Evolutionary conservation across 1,139 yeast species (phyloP), one percentile per base, ranked within the genome.

Genomic region (Kodamaea fungicola): DNA sequence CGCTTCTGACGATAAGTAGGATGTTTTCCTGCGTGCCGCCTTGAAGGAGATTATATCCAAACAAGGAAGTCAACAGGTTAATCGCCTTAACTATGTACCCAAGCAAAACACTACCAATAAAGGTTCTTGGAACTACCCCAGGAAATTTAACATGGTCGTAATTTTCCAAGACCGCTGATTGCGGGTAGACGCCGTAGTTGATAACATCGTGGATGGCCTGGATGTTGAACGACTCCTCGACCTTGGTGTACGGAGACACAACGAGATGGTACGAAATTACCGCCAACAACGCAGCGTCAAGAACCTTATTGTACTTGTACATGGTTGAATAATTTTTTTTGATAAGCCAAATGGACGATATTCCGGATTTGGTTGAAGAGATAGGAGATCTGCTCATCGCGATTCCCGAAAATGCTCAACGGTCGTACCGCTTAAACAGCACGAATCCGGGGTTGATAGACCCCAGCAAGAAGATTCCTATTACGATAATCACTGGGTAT

Each of bases 401-500:
- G 12, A 4, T 24, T 9, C 3, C 6, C 6, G 27, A n/a, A 12
- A 19, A 24, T 24, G 27, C 27, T 7, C 22, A 33, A 12, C 25
- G 22, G n/a, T 10, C 30, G 8, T 37, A 37, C 31, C 31, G 33
- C 27, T 26, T 37, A 27, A 31, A 30, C 19, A 32, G 34, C 13
- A 27, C 40, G 7, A 35, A 23, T 9, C 40, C 40, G 4, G 33
- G 30, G 4, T 7, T 28, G 9, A 30, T 37, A 3, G 42, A 47
- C n/a, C 24, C 47, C n/a, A 45, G 46, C 12, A 57, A 56, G 27
- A 80, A 79, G 56, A 92, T 90, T 8, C 99, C 99, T 2, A 80
- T 92, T 10, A 88, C 97, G 0, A 87, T 92, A 19, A 80, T 94
- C 27, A 92, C 97, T 0, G 99, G 98, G 1, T 92, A 90, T 54